Evolutionary conservation across 257 asterid species (phyloP).

Genomic region (Anisodus acutangulus): DNA sequence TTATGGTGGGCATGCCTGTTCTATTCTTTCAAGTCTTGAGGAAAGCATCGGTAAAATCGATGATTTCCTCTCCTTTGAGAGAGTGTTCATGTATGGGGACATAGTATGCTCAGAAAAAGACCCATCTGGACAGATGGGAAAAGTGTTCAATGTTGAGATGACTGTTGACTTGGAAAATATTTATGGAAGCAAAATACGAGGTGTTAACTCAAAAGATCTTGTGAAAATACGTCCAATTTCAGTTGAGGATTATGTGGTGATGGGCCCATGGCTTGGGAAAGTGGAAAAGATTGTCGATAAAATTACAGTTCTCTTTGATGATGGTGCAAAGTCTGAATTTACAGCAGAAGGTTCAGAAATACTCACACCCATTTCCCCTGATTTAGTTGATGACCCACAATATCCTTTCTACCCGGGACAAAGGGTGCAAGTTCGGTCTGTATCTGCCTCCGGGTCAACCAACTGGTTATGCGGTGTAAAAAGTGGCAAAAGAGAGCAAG

Average conservation of each 20-base stretch:
- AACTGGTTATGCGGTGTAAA: slow-evolving; percentile 74
- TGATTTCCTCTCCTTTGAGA: slow-evolving; percentile 86
- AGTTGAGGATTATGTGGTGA: slow-evolving; percentile 64
- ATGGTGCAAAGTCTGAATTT: slow-evolving; percentile 63
- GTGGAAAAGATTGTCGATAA: slow-evolving; percentile 68
- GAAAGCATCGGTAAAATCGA: slow-evolving; percentile 79
- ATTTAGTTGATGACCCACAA: slow-evolving; percentile 72
- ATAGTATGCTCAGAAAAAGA: slow-evolving; percentile 71
- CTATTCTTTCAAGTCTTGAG: slow-evolving; percentile 82
- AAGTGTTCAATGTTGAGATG: slow-evolving; percentile 64
- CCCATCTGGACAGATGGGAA: slow-evolving; percentile 77
- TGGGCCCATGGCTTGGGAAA: slow-evolving; percentile 89
- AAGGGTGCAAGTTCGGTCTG: slow-evolving; percentile 63
- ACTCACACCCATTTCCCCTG: slow-evolving; percentile 61
- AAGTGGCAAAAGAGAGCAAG: slow-evolving; percentile 51
- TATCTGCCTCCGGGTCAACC: slow-evolving; percentile 46
- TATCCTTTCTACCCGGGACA: slow-evolving; percentile 87
- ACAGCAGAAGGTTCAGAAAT: slow-evolving; percentile 55
- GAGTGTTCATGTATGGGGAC: slow-evolving; percentile 68
- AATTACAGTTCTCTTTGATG: slow-evolving; percentile 64
- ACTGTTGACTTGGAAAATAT: slow-evolving; percentile 73
- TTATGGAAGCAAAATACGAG: slow-evolving; percentile 55
- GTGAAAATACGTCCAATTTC: slow-evolving; percentile 63
- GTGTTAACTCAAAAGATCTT: slow-evolving; percentile 52
- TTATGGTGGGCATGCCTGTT: slow-evolving; percentile 73